Conservation (phyloP, 768 basidiomycete genomes). For the Obba rivulosa region DNA sequence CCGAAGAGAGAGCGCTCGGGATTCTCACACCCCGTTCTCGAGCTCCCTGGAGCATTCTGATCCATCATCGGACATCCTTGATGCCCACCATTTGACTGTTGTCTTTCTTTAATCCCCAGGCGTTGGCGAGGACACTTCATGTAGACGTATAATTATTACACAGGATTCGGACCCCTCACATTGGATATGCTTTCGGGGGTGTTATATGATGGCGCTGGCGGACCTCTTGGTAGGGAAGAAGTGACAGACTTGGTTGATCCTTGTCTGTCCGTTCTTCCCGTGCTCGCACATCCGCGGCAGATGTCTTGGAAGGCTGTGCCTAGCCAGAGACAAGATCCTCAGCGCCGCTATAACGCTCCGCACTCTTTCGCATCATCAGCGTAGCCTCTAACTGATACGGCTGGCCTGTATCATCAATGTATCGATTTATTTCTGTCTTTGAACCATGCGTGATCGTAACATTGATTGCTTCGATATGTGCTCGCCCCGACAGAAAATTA, state of each 20-base stretch:
- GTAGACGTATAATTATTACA: too few relatives aligned
- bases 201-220: constrained; percentile 13
- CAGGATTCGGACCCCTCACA: constrained; percentile 7
- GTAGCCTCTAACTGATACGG: background rate
- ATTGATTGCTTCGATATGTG: too few relatives aligned
- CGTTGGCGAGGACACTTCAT: too few relatives aligned
- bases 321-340: too few relatives aligned
- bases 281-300: background rate
- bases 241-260: too few relatives aligned
- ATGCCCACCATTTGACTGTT: background rate
- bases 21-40: constrained; percentile 55
- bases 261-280: too few relatives aligned
- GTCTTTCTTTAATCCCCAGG: constrained; percentile 4
- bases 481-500: too few relatives aligned
- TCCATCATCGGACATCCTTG: constrained; percentile 2
- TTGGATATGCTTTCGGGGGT: constrained; percentile 10
- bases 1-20: constrained; percentile 43
- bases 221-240: background rate
- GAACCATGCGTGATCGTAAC: too few relatives aligned
- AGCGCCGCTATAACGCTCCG: background rate
- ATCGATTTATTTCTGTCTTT: too few relatives aligned
- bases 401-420: too few relatives aligned
- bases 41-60: constrained; percentile 57
- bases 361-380: background rate
- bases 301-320: background rate